Evolutionary conservation across 208 protist genomes (phyloP).

Genomic region (Wallacemonas sp.): DNA sequence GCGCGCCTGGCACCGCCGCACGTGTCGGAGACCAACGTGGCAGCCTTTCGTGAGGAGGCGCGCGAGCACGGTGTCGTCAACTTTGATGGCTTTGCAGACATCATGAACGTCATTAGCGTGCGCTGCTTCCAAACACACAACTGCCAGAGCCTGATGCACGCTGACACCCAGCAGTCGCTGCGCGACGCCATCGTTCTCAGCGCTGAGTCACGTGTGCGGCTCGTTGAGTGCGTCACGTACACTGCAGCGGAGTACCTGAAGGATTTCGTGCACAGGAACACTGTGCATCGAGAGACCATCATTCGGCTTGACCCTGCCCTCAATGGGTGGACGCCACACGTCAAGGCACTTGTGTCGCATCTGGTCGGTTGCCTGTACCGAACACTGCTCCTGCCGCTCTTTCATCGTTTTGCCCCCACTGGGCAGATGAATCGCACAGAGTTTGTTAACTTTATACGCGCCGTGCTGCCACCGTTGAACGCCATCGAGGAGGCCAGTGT

Average conservation of each 20-base stretch:
- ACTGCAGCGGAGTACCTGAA: slow-evolving; percentile 59
- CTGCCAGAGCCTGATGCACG: slow-evolving; percentile 24
- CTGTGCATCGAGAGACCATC: slow-evolving; percentile 43
- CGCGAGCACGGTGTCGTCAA: slow-evolving; percentile 27
- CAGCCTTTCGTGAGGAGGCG: not conserved
- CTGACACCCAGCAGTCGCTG: slow-evolving; percentile 8
- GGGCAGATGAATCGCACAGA: slow-evolving; percentile 49
- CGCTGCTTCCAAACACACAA: slow-evolving; percentile 71
- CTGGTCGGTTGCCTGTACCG: slow-evolving; percentile 43
- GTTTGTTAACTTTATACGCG: slow-evolving; percentile 53
- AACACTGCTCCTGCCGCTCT: slow-evolving; percentile 63
- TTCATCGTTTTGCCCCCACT: slow-evolving; percentile 39
- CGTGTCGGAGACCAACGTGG: not conserved
- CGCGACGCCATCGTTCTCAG: slow-evolving; percentile 53
- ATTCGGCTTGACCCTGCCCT: slow-evolving; percentile 45
- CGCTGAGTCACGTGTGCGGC: slow-evolving; percentile 59
- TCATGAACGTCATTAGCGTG: slow-evolving; percentile 86
- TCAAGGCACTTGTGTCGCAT: slow-evolving; percentile 65
- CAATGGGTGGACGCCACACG: slow-evolving; percentile 67
- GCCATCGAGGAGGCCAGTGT: slow-evolving; percentile 47
- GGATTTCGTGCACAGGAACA: slow-evolving; percentile 47
- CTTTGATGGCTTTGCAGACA: slow-evolving; percentile 77
- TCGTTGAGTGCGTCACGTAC: slow-evolving; percentile 67
- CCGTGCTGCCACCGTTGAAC: slow-evolving; percentile 49
- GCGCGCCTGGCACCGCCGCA: too few species aligned